phyloP scores from a whole-genome alignment of 202 grass and related monocot species.

The Carex arenaria region DNA sequence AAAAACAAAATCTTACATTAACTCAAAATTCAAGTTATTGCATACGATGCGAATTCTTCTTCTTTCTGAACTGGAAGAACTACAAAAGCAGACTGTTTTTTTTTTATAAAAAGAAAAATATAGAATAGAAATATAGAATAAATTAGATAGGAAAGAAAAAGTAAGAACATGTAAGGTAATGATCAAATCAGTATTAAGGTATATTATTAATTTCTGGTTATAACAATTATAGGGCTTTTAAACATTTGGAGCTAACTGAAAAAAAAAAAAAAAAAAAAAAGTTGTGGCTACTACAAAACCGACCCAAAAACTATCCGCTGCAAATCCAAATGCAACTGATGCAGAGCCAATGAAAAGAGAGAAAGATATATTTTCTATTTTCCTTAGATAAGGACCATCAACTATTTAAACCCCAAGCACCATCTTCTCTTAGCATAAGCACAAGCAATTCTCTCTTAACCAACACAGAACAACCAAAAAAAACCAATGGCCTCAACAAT shows the following conservation, averaged over 20 bases:
- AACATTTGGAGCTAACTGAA: background rate
- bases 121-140: too few species aligned
- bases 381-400: conserved; percentile 9
- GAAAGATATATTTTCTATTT: background rate
- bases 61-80: too few species aligned
- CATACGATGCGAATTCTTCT: too few species aligned
- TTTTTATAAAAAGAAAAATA: too few species aligned
- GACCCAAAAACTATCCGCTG: conserved; percentile 13
- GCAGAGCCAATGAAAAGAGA: conserved; percentile 5
- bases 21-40: too few species aligned
- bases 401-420: conserved; percentile 27
- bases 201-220: background rate
- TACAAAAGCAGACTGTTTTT: too few species aligned
- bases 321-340: background rate
- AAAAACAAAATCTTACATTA: too few species aligned
- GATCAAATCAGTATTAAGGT: background rate
- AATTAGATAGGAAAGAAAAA: too few species aligned
- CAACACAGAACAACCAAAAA: background rate
- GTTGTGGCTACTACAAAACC: conserved; percentile 1
- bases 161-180: background rate
- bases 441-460: background rate
- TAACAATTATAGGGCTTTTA: background rate
- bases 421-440: conserved; percentile 19
- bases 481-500: conserved; percentile 44
- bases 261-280: background rate